Conservation (phyloP, 2,329 filamentous ascomycete species). For the Furcasterigmium furcatum region DNA sequence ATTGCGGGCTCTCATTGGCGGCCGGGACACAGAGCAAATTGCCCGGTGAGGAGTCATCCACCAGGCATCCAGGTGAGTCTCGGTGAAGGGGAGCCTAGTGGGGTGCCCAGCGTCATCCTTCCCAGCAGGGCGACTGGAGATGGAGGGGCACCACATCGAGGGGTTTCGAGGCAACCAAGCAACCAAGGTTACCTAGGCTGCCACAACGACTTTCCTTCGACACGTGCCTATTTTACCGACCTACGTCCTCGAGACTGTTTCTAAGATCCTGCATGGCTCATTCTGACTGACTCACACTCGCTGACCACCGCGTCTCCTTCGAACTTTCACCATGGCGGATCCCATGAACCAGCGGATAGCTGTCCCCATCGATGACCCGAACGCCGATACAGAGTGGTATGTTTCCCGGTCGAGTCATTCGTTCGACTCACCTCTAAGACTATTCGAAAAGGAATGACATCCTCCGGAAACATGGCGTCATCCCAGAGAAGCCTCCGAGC, state of each 20-base stretch:
- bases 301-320: background rate
- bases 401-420: constrained; percentile 16
- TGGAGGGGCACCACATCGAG: background rate
- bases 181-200: too few relatives aligned
- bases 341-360: constrained; percentile 62
- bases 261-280: too few relatives aligned
- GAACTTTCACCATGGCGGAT: constrained; percentile 48
- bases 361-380: constrained; percentile 91
- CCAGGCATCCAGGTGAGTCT: background rate
- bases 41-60: constrained; percentile 3
- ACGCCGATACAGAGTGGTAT: constrained; percentile 97
- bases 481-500: constrained; percentile 95
- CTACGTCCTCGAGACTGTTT: too few relatives aligned
- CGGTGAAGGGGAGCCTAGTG: background rate
- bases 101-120: constrained; percentile 1
- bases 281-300: too few relatives aligned
- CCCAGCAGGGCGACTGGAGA: background rate
- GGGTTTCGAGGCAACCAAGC: too few relatives aligned
- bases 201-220: too few relatives aligned
- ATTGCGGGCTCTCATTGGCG: background rate
- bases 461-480: constrained; percentile 90
- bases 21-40: background rate
- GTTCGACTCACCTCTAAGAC: background rate
- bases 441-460: constrained; percentile 81
- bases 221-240: too few relatives aligned